Evolutionary conservation across 306 rosid genomes (phyloP), one percentile per base, ranked within the genome.

Genomic region (Pyrus betulifolia): DNA sequence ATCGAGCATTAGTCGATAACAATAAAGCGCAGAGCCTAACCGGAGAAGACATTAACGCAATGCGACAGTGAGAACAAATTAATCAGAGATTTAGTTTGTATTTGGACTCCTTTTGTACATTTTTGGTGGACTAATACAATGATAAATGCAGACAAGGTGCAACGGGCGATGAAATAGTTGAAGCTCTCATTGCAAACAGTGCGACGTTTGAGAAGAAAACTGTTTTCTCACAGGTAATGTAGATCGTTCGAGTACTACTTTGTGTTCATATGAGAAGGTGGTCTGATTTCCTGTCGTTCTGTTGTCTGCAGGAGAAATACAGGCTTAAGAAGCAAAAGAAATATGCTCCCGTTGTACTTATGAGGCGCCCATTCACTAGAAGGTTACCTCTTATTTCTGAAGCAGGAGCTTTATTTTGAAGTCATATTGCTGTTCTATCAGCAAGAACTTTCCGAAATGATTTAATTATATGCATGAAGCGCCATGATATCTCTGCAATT

Each of bases 161-260:
- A 23, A 84, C 86, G 77, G 98, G 98, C 68, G 87, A 90, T 85
- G 97, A 90, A 75, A 88, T 95, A 75, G 91, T 95, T 78, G 96
- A 95, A 79, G 97, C 98, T 67, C 92, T 95, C 59, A 88, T 95
- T 82, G 90, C 91, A 73, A 95, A 95, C 75, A 95, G 97, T 35
- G 87, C 97, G 22, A 90, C 97, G 52, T 95, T 92, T 87, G 98
- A 92, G 57, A 92, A 83, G 72, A 95, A 95, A 88, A 95, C 98
- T 15, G 25, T 86, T 55, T 95, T 92, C 88, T 95, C 98, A 42
- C 98, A 95, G 94, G 98, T 91, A 84, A 64, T 55, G 77, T 71
- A 57, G 72, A 75, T 64, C 55, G 7, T 79, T 35, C 58, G 77
- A 62, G 67, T 33, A 40, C 25, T 28, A 65, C 10, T 22, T 67